These are phyloP conservation scores for Salix caprea DNA, from an alignment of 345 rosid genomes.

Conservation along the genomic window DNA sequence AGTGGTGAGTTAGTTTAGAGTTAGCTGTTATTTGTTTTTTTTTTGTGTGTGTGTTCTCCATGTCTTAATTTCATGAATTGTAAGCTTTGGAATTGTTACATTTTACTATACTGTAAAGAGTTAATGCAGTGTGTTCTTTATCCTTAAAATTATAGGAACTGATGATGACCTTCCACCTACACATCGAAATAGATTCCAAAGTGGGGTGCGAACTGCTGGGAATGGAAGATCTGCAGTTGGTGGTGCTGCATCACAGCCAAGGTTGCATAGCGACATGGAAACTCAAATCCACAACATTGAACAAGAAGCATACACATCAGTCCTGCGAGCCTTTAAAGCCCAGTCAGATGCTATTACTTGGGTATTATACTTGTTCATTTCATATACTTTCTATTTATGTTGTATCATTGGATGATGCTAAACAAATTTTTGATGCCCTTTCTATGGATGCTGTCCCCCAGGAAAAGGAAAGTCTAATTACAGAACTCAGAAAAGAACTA, in stretches of 20 bases:
- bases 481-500: slow-evolving; percentile 93
- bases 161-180: slow-evolving; percentile 98
- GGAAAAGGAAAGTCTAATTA: slow-evolving; percentile 94
- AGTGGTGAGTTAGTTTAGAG: slow-evolving; percentile 31
- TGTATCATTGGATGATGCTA: neutral
- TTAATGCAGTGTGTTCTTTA: neutral
- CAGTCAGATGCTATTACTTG: slow-evolving; percentile 96
- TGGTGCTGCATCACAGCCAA: slow-evolving; percentile 54
- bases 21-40: neutral
- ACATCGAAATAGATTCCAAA: slow-evolving; percentile 80
- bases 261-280: slow-evolving; percentile 82
- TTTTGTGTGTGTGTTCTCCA: neutral
- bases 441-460: slow-evolving; percentile 21
- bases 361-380: slow-evolving; percentile 41
- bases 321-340: slow-evolving; percentile 94
- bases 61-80: neutral
- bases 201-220: slow-evolving; percentile 64
- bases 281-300: slow-evolving; percentile 84
- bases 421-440: neutral
- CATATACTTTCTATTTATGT: neutral
- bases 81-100: neutral
- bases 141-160: slow-evolving; percentile 57
- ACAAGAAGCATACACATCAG: slow-evolving; percentile 85
- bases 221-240: slow-evolving; percentile 77
- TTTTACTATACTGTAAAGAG: neutral